Base-by-base conservation (phyloP, 1,284 basidiomycete genomes). In the Cryptococcus sp. region DNA sequence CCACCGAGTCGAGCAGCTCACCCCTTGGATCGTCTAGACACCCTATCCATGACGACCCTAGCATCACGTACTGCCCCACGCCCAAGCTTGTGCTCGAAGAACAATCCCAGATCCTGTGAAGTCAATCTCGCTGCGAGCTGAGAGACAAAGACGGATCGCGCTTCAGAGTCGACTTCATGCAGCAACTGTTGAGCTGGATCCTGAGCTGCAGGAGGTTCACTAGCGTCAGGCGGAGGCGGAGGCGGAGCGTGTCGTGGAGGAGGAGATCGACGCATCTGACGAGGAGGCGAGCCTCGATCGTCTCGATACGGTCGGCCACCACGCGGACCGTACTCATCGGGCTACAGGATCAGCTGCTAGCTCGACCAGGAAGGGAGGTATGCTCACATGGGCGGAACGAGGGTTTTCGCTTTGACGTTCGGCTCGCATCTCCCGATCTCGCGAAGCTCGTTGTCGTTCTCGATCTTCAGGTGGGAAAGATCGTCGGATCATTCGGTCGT, bases 21-120 rank as follows among this genome's bases (percentile, higher is more conserved):
- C 93, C 93, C 94, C 75, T 97, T 97, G 25, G 91, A 95, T 46
- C 93, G 83, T 59, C 91, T 82, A 14, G 91, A 93, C 45, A 93
- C 77, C 56, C 90, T 80, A 70, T 98, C 94, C 11, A 88, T 94
- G 36, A 97, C 92, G 64, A 99, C 90, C 53, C 91, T 80, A 18
- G 93, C 90, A 64, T 97, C 94, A 76, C 91, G 83, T 3, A 99
- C 94, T 24, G 87, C 82, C 37, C 85, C 84, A 73, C 88, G 86
- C 23, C 92, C 92, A 28, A 97, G 79, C 71, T 90, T 92, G 71
- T 95, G 89, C 78, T 97, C 94, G 69, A 99, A 97, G 78, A 99
- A 98, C 74, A 94, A 88, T 55, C 92, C 92, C 71, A 99, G 78
- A 77, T 98, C 94, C 66, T 88, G 82, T 65, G 92, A 90, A 51